Evolutionary conservation across 1,284 basidiomycete species (phyloP).

Genomic region (Ganoderma resinaceum): DNA sequence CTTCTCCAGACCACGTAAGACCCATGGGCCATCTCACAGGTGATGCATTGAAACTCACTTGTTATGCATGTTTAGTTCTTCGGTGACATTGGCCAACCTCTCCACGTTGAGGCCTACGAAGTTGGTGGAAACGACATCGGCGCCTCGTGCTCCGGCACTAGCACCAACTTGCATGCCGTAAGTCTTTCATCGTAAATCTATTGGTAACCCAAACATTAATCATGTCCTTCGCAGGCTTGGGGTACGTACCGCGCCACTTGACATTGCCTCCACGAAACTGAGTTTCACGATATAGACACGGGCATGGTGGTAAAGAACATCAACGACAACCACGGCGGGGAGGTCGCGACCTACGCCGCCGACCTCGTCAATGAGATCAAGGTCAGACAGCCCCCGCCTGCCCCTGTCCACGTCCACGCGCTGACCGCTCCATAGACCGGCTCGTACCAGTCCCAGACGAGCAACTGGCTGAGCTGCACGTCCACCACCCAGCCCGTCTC

Average conservation of each 20-base stretch:
- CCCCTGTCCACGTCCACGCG: neutral
- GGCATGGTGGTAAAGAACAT: slow-evolving; percentile 54
- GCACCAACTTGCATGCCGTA: slow-evolving; percentile 60
- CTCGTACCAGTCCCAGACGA: slow-evolving; percentile 44
- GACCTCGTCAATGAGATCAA: slow-evolving; percentile 50
- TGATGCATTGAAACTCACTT: neutral
- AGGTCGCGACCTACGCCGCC: slow-evolving; percentile 45
- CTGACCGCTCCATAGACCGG: slow-evolving; percentile 43
- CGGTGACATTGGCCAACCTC: slow-evolving; percentile 24
- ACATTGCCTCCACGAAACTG: neutral
- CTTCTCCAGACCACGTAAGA: neutral
- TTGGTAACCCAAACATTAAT: slow-evolving; percentile 13
- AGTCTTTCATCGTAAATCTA: slow-evolving; percentile 20
- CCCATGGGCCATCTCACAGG: too few species aligned
- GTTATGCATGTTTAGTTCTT: slow-evolving; percentile 41
- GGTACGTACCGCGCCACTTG: neutral
- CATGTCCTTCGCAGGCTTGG: slow-evolving; percentile 1
- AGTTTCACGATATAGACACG: slow-evolving; percentile 43
- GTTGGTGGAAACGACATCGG: slow-evolving; percentile 40
- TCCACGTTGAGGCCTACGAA: slow-evolving; percentile 33
- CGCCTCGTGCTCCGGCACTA: slow-evolving; percentile 38
- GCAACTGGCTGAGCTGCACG: slow-evolving; percentile 55
- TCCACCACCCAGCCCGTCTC: slow-evolving; percentile 45
- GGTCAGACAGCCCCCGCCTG: neutral
- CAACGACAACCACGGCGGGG: slow-evolving; percentile 47